Evolutionary conservation across 768 basidiomycete genomes (phyloP), one percentile per base, ranked within the genome.

Genomic region (Hebeloma cylindrosporum): DNA sequence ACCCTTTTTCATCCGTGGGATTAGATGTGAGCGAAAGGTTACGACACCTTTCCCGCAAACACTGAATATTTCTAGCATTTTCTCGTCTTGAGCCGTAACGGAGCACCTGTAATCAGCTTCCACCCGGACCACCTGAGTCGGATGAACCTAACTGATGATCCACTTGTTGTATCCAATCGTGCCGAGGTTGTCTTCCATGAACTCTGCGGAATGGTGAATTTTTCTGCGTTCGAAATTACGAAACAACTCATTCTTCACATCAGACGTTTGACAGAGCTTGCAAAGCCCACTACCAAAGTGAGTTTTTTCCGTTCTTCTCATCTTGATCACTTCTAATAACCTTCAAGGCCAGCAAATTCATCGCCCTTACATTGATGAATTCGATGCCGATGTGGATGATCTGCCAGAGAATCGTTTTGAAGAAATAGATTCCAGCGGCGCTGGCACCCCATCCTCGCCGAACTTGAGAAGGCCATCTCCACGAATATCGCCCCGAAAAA

Each of bases 11-110:
- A 26, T 39, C 37, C 4, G 45, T 40, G 14, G 37, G 29, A 14
- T 8, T 40, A 11, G 37, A 47, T 26, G 38, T 47, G n/a, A 40
- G 45, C 27, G 43, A 9, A 13, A 18, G 4, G 16, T 13, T 14
- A 28, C 4, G 17, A n/a, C n/a, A n/a, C n/a, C n/a, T n/a, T n/a
- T n/a, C n/a, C n/a, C n/a, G n/a, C n/a, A n/a, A n/a, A n/a, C n/a
- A n/a, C n/a, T n/a, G n/a, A n/a, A n/a, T n/a, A 14, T 9, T 11
- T 35, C 22, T 18, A 47, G 45, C 45, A 47, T 39, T 47, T 47
- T 31, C 17, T 40, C 8, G 27, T 39, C n/a, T 14, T 47, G 14
- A 47, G 37, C 16, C 26, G 36, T 31, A 30, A 30, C n/a, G 45
- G 45, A 18, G 40, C 23, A 14, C 17, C 40, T 5, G 17, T 47